Conservation (phyloP, 2,329 filamentous ascomycete species). For the Thermoascus crustaceus region DNA sequence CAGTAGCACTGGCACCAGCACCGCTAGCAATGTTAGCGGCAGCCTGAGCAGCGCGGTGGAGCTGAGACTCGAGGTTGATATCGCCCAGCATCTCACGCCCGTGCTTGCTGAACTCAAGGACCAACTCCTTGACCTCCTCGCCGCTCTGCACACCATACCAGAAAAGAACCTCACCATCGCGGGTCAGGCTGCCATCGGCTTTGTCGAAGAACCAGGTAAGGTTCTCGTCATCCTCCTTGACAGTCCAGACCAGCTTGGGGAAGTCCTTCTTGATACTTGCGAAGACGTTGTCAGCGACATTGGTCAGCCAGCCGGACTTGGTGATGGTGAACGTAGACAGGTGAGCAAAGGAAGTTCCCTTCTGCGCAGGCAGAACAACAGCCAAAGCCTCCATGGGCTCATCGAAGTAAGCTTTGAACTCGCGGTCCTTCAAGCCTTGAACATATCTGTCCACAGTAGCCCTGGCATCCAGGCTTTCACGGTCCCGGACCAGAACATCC, state of each 20-base stretch:
- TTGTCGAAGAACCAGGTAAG: conserved; percentile 98
- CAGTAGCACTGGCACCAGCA: conserved; percentile 39
- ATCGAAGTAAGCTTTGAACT: conserved; percentile 92
- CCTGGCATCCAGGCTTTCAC: conserved; percentile 70
- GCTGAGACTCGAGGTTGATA: conserved; percentile 77
- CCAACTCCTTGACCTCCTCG: conserved; percentile 72
- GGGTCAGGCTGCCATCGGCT: conserved; percentile 82
- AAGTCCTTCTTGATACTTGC: conserved; percentile 89
- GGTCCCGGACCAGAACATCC: conserved; percentile 71
- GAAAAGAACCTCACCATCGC: conserved; percentile 83
- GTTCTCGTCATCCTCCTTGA: conserved; percentile 92
- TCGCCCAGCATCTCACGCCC: conserved; percentile 83
- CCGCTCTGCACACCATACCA: conserved; percentile 85
- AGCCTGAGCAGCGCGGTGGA: conserved; percentile 67
- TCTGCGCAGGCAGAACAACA: conserved; percentile 68
- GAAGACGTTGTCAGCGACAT: conserved; percentile 93
- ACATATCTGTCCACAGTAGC: conserved; percentile 83
- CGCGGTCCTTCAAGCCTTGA: conserved; percentile 63
- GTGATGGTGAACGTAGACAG: conserved; percentile 88
- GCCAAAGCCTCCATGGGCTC: conserved; percentile 88
- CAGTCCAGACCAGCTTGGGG: conserved; percentile 89
- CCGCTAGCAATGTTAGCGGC: conserved; percentile 50
- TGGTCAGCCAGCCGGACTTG: conserved; percentile 88
- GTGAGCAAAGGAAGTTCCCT: conserved; percentile 63
- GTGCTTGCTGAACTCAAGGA: conserved; percentile 75